These are phyloP conservation scores for Globisporangium orthogonon DNA, from an alignment of 352 stramenopile genomes.

Conservation along the genomic window DNA sequence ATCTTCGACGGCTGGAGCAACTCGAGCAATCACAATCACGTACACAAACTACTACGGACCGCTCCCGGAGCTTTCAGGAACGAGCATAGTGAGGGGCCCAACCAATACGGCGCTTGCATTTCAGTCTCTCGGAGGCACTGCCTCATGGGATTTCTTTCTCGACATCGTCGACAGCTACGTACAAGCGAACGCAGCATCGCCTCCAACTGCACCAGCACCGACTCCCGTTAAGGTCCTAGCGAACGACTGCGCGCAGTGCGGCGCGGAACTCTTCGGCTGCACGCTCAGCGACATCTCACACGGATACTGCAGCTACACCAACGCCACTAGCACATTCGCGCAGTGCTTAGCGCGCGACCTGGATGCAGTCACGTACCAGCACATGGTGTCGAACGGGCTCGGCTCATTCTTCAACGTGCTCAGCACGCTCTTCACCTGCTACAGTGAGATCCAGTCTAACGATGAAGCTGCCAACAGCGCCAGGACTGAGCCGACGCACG, in stretches of 20 bases:
- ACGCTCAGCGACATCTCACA: not conserved
- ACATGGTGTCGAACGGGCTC: too few relatives aligned
- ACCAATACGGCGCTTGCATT: conserved; percentile 1
- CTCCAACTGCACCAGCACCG: not conserved
- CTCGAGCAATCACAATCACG: not conserved
- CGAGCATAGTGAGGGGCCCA: not conserved
- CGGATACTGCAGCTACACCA: conserved; percentile 9
- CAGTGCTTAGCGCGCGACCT: not conserved
- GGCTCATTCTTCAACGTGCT: too few relatives aligned
- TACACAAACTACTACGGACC: conserved; percentile 5
- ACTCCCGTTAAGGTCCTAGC: not conserved
- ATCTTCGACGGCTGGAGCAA: not conserved
- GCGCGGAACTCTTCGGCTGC: conserved; percentile 7
- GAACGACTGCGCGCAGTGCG: conserved; percentile 6
- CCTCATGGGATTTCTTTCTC: conserved; percentile 4
- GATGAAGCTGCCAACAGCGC: too few relatives aligned
- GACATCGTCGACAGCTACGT: not conserved
- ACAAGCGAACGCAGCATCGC: too few relatives aligned
- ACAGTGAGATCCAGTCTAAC: too few relatives aligned
- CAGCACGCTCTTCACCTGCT: too few relatives aligned
- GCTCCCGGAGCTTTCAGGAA: not conserved
- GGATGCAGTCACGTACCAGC: not conserved
- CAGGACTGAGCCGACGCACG: too few relatives aligned
- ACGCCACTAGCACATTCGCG: not conserved
- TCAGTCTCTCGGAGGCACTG: conserved; percentile 8